phyloP scores from a whole-genome alignment of 75 land plant genomes.

The Cupressus sempervirens region DNA sequence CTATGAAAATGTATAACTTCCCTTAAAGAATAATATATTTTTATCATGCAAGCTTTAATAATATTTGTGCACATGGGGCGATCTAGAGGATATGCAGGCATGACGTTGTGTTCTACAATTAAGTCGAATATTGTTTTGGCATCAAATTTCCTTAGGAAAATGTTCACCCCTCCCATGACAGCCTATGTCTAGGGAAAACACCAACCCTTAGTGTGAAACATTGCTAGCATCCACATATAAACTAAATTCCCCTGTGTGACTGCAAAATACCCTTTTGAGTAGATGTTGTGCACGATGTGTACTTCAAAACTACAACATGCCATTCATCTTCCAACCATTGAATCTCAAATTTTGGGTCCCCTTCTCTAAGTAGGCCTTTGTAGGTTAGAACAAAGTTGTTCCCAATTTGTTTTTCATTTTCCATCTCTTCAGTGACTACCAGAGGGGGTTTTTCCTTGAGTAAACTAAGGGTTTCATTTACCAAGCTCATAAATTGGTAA shows the following conservation, averaged over 20 bases:
- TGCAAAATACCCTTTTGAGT: no score
- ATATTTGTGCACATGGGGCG: no score
- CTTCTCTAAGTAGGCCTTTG: slow-evolving; percentile 42
- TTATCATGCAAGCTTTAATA: no score
- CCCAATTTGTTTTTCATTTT: slow-evolving; percentile 4
- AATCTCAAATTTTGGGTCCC: slow-evolving; percentile 28
- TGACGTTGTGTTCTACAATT: slow-evolving; percentile 44
- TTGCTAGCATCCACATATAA: slow-evolving; percentile 83
- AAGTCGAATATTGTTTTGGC: slow-evolving; percentile 21
- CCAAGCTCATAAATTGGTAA: no score
- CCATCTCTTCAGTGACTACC: slow-evolving; percentile 38
- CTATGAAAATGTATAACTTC: no score
- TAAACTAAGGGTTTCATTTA: slow-evolving; percentile 24
- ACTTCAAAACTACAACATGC: no score
- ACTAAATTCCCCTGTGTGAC: slow-evolving; percentile 43
- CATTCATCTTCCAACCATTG: slow-evolving; percentile 39
- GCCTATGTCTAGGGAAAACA: slow-evolving; percentile 62
- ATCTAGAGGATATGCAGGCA: no score
- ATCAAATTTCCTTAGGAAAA: slow-evolving; percentile 32
- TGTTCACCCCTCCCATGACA: slow-evolving; percentile 45
- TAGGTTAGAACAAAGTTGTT: slow-evolving; percentile 20
- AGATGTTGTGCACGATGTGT: no score
- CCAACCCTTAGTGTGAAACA: slow-evolving; percentile 90
- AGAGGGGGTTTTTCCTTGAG: slow-evolving; percentile 4
- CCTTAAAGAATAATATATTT: no score